phyloP scores from a whole-genome alignment of 2,329 filamentous ascomycete species.

The Trichoderma atroviride region DNA sequence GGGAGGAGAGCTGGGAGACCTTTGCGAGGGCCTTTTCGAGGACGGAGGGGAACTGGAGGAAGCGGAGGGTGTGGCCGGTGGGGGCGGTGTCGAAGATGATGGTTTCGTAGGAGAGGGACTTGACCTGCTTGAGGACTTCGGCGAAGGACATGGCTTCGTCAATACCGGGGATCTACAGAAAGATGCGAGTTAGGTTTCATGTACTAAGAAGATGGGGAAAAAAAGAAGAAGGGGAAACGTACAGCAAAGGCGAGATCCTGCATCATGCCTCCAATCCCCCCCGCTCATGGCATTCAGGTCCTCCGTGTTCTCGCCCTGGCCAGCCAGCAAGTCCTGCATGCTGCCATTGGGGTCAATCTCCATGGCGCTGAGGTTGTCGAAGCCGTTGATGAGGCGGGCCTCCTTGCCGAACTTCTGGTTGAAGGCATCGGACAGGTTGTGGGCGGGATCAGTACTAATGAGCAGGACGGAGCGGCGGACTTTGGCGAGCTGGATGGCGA shows the following conservation, averaged over 20 bases:
- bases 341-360: slow-evolving; percentile 98
- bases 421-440: slow-evolving; percentile 97
- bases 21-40: slow-evolving; percentile 99
- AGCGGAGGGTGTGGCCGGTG: slow-evolving; percentile 95
- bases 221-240: slow-evolving; percentile 37
- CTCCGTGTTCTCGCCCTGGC: slow-evolving; percentile 64
- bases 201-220: background rate
- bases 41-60: slow-evolving; percentile 96
- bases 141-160: slow-evolving; percentile 99
- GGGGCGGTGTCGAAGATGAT: slow-evolving; percentile 99
- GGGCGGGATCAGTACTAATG: slow-evolving; percentile 96
- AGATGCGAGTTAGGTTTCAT: background rate
- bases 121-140: slow-evolving; percentile 98
- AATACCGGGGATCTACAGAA: slow-evolving; percentile 85
- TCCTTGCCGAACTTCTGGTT: slow-evolving; percentile 99
- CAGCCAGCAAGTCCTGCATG: slow-evolving; percentile 89
- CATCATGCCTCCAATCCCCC: slow-evolving; percentile 90
- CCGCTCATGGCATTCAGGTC: slow-evolving; percentile 68
- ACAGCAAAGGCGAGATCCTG: slow-evolving; percentile 96
- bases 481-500: slow-evolving; percentile 95
- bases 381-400: slow-evolving; percentile 87
- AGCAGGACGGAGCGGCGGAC: slow-evolving; percentile 94
- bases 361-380: slow-evolving; percentile 94
- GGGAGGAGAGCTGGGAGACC: slow-evolving; percentile 86
- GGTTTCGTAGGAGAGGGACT: slow-evolving; percentile 96